These are phyloP conservation scores for Chrysoporthe austroafricana DNA, from an alignment of 2,329 filamentous ascomycete species.

Conservation along the genomic window DNA sequence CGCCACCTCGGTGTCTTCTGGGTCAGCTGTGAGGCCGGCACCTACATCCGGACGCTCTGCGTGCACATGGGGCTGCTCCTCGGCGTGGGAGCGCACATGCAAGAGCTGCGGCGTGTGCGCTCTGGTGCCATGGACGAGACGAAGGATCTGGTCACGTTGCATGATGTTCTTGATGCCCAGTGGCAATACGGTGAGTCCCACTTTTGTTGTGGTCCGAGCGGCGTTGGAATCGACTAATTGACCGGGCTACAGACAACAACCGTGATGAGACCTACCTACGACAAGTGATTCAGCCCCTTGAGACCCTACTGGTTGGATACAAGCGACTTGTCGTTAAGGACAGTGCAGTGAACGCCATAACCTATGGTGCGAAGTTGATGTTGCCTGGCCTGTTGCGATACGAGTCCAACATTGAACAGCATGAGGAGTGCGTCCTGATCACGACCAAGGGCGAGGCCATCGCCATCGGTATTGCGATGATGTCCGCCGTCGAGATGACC, in stretches of 20 bases:
- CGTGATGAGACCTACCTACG: conserved; percentile 92
- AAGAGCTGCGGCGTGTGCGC: conserved; percentile 92
- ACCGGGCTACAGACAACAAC: conserved; percentile 73
- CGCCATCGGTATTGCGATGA: conserved; percentile 92
- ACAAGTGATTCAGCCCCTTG: conserved; percentile 87
- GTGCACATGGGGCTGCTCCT: conserved; percentile 75
- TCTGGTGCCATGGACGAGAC: conserved; percentile 94
- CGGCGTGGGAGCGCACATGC: conserved; percentile 80
- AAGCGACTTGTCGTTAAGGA: conserved; percentile 99
- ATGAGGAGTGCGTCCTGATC: conserved; percentile 97
- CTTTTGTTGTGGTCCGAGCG: conserved; percentile 5
- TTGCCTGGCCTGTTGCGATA: conserved; percentile 93
- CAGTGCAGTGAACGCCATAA: conserved; percentile 93
- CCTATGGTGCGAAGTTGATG: conserved; percentile 99
- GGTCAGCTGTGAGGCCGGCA: conserved; percentile 98
- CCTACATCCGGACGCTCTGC: conserved; percentile 97
- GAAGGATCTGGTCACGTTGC: conserved; percentile 86
- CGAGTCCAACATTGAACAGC: conserved; percentile 86
- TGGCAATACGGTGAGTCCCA: conserved; percentile 66
- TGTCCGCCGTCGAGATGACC: conserved; percentile 96
- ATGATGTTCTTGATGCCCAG: conserved; percentile 94
- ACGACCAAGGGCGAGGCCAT: conserved; percentile 99
- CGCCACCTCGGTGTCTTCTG: conserved; percentile 97
- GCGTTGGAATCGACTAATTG: conserved; percentile 11
- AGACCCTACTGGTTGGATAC: conserved; percentile 89